Base-by-base conservation (phyloP, 768 basidiomycete species). In the Tephrocybe sp. region DNA sequence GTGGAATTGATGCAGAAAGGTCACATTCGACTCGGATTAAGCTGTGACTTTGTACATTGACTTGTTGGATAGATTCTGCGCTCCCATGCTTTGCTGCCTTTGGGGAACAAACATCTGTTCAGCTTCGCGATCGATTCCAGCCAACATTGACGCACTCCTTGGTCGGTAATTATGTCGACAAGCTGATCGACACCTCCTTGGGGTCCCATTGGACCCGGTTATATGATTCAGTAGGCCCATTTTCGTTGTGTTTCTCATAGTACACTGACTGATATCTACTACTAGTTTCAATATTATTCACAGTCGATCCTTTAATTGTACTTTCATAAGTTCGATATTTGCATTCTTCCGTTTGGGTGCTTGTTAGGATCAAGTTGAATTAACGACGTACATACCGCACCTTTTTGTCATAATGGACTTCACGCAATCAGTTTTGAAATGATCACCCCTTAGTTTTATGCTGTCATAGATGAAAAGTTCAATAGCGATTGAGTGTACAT, bases 1-100 rank as follows among this genome's bases (percentile, higher is more conserved):
- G 94, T 98, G 33, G 97, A 98, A 65, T 74, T 98, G 47, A 98
- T 98, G 97, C 96, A 98, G 70, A 95, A 93, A 78, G 89, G 92
- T 58, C 6, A 28, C 49, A 48, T 37, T 87, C 28, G 45, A 14
- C n/a, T 20, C 7, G 8, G n/a, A 25, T 11, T 20, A 6, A 30
- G 1, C 25, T 12, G 10, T 26, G 17, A 25, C 28, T 23, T 11
- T 8, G 23, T 41, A 24, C 11, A 26, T n/a, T 33, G 4, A 36
- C 1, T 20, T 18, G 33, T 6, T 53, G 24, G 3, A 26, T 14
- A 93, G 94, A 96, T 65, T 97, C 93, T 1, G 80, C 84, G 20
- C 74, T 96, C 20, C 93, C 93, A 17, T 97, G 97, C 68, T 99
- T 99, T 62, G 78, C 82, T 32, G 83, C 90, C 3, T 87, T 90